Evolutionary conservation across 2,329 filamentous ascomycete species (phyloP), one percentile per base, ranked within the genome.

Genomic region (Botrytis fragariae): DNA sequence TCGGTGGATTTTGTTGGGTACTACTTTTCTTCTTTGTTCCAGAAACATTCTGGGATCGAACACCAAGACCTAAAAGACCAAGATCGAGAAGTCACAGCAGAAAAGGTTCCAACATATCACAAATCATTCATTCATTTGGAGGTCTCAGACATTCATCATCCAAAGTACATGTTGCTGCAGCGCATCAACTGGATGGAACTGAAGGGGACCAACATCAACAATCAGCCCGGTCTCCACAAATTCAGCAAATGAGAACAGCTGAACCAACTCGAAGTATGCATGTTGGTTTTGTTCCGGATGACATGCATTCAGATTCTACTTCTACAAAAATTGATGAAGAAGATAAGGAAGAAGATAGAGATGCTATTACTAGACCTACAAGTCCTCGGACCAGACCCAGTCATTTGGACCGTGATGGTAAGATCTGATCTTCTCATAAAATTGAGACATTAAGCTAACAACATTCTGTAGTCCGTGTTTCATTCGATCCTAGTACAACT

Each of bases 21-120:
- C 83, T 97, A 4, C 86, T 98, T 1, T 97, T 97, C 81, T 86
- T 98, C 74, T 97, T 97, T 78, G 93, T 97, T 0, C 95, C 95
- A 0, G 95, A 98, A 83, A 97, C 94, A 0, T 98, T 97, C 77
- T 98, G 95, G 95, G 94, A 98, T 81, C 87, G 95, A 65, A 91
- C 92, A 3, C 94, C 95, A 37, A 75, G 78, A n/a, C 76, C 79
- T 29, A 72, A 68, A 37, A 59, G 45, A 35, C 1, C 48, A 16
- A 51, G 51, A 35, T 39, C 71, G 10, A 54, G 25, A 25, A 78
- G 76, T 32, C 39, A 29, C 9, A 77, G 75, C 59, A 75, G 75
- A 59, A 74, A 71, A 62, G 9, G 48, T 20, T 75, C 76, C 5
- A 74, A 69, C 42, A 72, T 75, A 32, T 68, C 71, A 10, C 76